Percentiles rank a stretch among this genome's conserved stretches.
Conservation (phyloP, 2,329 filamentous ascomycete genomes). For the Pyricularia sp. region DNA sequence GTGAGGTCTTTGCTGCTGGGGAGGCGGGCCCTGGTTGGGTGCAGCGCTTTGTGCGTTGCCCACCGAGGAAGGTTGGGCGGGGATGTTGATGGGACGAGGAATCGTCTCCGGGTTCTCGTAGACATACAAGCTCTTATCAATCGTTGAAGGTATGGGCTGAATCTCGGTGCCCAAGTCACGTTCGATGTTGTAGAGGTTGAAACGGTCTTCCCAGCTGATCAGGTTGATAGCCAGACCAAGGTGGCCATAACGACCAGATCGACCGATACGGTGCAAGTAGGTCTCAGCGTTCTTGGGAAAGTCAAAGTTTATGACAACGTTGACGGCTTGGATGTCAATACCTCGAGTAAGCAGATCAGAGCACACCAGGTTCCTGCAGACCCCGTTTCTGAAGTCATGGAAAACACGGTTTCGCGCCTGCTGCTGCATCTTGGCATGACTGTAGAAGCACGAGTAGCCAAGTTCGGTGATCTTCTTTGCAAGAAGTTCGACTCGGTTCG, state of each 20-base stretch:
- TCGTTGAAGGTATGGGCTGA: conserved; percentile 82
- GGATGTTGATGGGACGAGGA: conserved; percentile 57
- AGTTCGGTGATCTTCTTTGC: conserved; percentile 99
- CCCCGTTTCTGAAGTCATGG: conserved; percentile 96
- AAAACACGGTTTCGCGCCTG: conserved; percentile 96
- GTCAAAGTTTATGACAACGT: conserved; percentile 99
- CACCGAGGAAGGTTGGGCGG: conserved; percentile 8
- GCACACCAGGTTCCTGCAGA: conserved; percentile 95
- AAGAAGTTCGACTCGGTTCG: conserved; percentile 90
- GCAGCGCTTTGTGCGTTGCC: conserved; percentile 15
- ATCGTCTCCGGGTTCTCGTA: conserved; percentile 95
- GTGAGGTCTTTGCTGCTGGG: conserved; percentile 12
- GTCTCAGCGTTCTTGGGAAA: conserved; percentile 99
- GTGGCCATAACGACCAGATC: conserved; percentile 93
- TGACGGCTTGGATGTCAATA: conserved; percentile 98
- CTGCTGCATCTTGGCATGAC: conserved; percentile 95
- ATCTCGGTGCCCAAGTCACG: conserved; percentile 96
- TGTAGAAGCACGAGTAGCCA: conserved; percentile 99
- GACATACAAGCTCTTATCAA: conserved; percentile 96
- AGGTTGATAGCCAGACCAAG: conserved; percentile 95
- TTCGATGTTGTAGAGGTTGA: conserved; percentile 98
- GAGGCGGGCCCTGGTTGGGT: conserved; percentile 1
- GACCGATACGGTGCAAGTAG: conserved; percentile 94
- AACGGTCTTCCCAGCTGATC: conserved; percentile 98
- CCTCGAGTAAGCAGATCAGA: conserved; percentile 94